Percentiles rank a stretch among this genome's conserved stretches.
Conservation (phyloP, 1,139 yeast genomes). For the Debaryomyces fabryi region DNA sequence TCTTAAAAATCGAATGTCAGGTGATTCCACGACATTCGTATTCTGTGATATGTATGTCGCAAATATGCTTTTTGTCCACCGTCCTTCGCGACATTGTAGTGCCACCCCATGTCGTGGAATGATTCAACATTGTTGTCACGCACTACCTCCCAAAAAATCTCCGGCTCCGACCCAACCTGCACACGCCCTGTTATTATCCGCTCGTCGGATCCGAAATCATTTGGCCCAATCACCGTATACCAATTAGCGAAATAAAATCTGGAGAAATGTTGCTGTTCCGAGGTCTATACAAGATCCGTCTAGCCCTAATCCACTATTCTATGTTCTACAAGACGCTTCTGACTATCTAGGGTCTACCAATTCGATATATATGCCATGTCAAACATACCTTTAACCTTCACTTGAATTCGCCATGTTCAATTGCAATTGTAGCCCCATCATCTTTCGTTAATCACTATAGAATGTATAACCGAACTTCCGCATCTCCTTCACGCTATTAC, state of each 20-base stretch:
- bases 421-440: neutral
- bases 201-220: neutral
- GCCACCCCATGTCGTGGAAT: neutral
- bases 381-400: neutral
- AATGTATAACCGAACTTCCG: constrained; percentile 1
- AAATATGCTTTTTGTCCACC: neutral
- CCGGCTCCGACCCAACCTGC: neutral
- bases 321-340: neutral
- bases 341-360: too few relatives aligned
- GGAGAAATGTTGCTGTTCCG: neutral
- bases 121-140: neutral
- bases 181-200: neutral
- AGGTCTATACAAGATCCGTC: neutral
- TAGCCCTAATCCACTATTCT: neutral
- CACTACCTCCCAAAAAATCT: neutral
- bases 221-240: neutral
- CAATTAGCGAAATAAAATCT: neutral
- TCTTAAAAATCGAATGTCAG: neutral
- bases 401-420: neutral
- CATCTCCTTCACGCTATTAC: constrained; percentile 16
- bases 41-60: neutral
- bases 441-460: neutral
- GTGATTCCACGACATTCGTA: neutral
- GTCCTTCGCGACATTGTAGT: neutral
- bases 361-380: too few relatives aligned